phyloP scores from a whole-genome alignment of 495 filamentous ascomycete species.

The Usnea hakonensis region DNA sequence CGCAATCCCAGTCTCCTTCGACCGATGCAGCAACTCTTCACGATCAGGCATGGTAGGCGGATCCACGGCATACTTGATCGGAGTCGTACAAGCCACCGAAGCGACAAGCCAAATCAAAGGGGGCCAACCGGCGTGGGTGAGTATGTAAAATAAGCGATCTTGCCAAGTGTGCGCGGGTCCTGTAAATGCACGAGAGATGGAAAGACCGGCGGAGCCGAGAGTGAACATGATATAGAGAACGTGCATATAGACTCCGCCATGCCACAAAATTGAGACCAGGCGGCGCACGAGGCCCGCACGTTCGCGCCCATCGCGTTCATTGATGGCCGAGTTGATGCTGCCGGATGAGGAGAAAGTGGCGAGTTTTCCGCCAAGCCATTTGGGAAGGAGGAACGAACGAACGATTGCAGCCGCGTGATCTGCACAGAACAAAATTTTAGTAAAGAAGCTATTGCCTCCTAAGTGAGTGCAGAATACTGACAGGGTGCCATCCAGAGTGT shows the following conservation, averaged over 20 bases:
- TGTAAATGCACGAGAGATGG: not conserved
- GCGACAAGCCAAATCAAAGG: conserved; percentile 8
- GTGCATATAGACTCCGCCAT: conserved; percentile 2
- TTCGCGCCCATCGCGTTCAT: not conserved
- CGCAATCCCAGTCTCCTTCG: not conserved
- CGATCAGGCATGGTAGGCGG: conserved; percentile 3
- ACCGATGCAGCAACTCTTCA: conserved; percentile 2
- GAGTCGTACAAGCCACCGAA: conserved; percentile 3
- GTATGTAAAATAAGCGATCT: conserved; percentile 1
- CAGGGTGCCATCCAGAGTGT: conserved; percentile 12
- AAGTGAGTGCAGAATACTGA: not conserved
- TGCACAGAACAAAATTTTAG: not conserved
- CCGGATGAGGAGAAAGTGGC: conserved; percentile 9
- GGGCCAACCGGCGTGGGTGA: conserved; percentile 8
- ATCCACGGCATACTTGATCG: conserved; percentile 6
- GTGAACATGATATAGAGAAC: conserved; percentile 3
- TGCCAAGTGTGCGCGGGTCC: not conserved
- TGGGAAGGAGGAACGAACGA: conserved; percentile 2
- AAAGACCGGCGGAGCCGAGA: not conserved
- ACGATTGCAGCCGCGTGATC: conserved; percentile 10
- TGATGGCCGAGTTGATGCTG: conserved; percentile 7
- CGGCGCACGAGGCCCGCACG: conserved; percentile 1
- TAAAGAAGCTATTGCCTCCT: not conserved
- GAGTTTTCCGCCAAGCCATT: conserved; percentile 5
- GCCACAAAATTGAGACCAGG: not conserved